phyloP scores from a whole-genome alignment of 2,329 filamentous ascomycete genomes.

The Neonectria neomacrospora region DNA sequence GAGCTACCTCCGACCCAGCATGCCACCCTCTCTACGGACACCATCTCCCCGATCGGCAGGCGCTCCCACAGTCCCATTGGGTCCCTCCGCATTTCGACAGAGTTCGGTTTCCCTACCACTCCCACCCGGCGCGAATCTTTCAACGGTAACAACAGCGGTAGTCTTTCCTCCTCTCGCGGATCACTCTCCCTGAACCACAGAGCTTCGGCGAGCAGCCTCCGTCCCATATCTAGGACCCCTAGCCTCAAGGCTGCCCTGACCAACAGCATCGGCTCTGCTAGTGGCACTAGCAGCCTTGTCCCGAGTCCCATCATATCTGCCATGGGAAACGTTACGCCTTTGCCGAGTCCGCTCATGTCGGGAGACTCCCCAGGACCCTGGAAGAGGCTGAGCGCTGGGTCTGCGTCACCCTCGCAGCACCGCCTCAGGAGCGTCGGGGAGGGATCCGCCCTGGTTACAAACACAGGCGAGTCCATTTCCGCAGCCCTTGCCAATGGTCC shows the following conservation, averaged over 20 bases:
- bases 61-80: constrained; percentile 37
- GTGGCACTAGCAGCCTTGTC: constrained; percentile 73
- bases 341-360: constrained; percentile 78
- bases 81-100: constrained; percentile 54
- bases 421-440: constrained; percentile 46
- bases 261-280: constrained; percentile 60
- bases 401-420: constrained; percentile 54
- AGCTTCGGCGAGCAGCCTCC: constrained; percentile 51
- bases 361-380: constrained; percentile 74
- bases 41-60: constrained; percentile 27
- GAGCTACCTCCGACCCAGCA: constrained; percentile 35
- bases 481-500: constrained; percentile 62
- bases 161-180: constrained; percentile 46
- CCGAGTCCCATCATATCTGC: constrained; percentile 79
- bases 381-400: constrained; percentile 64
- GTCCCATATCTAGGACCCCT: constrained; percentile 67
- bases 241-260: constrained; percentile 68
- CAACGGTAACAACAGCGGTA: constrained; percentile 47
- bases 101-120: constrained; percentile 43
- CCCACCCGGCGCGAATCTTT: constrained; percentile 48
- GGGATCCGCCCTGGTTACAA: constrained; percentile 59
- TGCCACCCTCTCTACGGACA: constrained; percentile 24
- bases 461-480: constrained; percentile 63
- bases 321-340: constrained; percentile 81
- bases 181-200: constrained; percentile 44